Percentiles rank a stretch among this genome's conserved stretches.
Conservation (phyloP, 129 eudicot genomes). For the Helianthus tuberosus region DNA sequence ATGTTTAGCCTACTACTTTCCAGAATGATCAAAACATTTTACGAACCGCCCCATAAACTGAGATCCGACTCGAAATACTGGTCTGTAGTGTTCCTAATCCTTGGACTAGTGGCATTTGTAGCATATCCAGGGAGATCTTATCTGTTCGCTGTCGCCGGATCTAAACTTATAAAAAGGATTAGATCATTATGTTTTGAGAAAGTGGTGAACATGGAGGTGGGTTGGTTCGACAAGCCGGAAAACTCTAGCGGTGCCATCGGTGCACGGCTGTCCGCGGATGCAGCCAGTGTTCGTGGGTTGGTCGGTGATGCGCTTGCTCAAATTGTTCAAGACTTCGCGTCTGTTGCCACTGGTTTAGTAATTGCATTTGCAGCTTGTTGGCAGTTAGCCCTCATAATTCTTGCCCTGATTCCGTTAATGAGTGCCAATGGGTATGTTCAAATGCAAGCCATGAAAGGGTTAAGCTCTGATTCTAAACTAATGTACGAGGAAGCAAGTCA, state of each 20-base stretch:
- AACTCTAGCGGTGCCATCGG: slow-evolving; percentile 85
- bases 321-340: slow-evolving; percentile 35
- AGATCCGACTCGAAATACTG: slow-evolving; percentile 60
- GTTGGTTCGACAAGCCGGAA: slow-evolving; percentile 82
- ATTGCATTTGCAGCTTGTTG: neutral
- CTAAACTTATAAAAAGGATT: slow-evolving; percentile 59
- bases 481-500: neutral
- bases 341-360: neutral
- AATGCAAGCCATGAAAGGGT: neutral
- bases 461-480: neutral
- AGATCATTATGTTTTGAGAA: slow-evolving; percentile 72
- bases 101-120: slow-evolving; percentile 58
- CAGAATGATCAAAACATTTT: slow-evolving; percentile 60
- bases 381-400: neutral
- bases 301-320: slow-evolving; percentile 10
- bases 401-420: neutral
- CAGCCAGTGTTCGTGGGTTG: slow-evolving; percentile 68
- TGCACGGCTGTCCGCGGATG: slow-evolving; percentile 77
- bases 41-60: slow-evolving; percentile 51
- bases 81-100: slow-evolving; percentile 64
- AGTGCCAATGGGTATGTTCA: neutral
- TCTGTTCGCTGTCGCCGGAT: slow-evolving; percentile 71
- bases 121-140: slow-evolving; percentile 68
- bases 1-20: slow-evolving; percentile 62
- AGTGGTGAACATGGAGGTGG: slow-evolving; percentile 73